Percentiles rank a stretch among this genome's conserved stretches.
Evolutionary conservation across 345 rosid species (phyloP).

Genomic region (Citrus mangshanensis): DNA sequence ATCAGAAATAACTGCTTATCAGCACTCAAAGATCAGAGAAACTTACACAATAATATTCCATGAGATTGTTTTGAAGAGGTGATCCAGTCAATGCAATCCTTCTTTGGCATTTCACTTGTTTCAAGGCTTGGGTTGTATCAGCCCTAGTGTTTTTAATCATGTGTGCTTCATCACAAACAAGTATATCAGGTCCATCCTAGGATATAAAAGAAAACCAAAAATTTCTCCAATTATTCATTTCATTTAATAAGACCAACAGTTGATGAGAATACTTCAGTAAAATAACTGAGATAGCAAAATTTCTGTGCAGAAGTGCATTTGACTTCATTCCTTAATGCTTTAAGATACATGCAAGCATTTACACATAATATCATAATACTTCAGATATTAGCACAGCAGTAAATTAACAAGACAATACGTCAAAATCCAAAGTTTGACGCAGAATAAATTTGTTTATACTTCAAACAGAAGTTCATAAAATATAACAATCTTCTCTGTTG

Average conservation of each 20-base stretch:
- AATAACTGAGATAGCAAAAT: not conserved
- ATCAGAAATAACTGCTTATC: not conserved
- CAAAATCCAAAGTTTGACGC: not conserved
- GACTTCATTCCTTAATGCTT: not conserved
- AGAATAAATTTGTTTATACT: not conserved
- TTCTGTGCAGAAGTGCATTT: not conserved
- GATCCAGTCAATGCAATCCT: constrained; percentile 99
- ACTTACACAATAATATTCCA: constrained; percentile 99
- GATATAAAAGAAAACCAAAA: constrained; percentile 23
- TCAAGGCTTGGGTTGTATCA: constrained; percentile 95
- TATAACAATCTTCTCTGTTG: not conserved
- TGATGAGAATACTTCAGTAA: not conserved
- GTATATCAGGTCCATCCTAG: constrained; percentile 99
- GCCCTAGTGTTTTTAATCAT: constrained; percentile 95
- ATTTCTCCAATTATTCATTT: not conserved
- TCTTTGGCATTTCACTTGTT: constrained; percentile 94
- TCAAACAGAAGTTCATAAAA: not conserved
- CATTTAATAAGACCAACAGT: not conserved
- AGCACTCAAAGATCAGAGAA: constrained; percentile 16
- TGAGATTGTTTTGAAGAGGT: constrained; percentile 98
- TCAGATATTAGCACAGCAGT: not conserved
- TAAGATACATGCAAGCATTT: not conserved
- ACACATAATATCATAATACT: not conserved
- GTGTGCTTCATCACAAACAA: constrained; percentile 99
- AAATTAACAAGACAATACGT: not conserved